Base-by-base conservation (phyloP, 2,329 filamentous ascomycete genomes). In the Calonectria pteridis region DNA sequence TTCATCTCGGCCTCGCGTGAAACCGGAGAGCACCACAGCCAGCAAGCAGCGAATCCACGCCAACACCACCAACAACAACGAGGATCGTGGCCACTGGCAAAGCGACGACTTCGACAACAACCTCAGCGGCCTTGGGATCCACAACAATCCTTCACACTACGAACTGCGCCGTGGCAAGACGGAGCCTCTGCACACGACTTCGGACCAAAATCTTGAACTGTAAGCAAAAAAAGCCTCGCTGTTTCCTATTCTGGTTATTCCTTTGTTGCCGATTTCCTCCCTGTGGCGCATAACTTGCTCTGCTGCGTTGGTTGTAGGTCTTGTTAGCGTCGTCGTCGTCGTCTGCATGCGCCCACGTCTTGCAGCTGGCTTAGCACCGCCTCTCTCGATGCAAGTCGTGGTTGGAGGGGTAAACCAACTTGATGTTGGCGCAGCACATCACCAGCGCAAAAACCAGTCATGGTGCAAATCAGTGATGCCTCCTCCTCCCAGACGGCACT, bases 81-180 rank as follows among this genome's bases (percentile, higher is more conserved):
- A 74, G 29, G 75, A 71, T 14, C 77, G 69, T 64, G 33, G 69
- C 11, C 74, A 74, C 69, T 76, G 77, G 66, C 77, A 80, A 37
- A 73, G 71, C 72, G 73, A 62, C 55, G 55, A 80, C n/a, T 77
- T 81, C 64, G 80, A 80, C 58, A 78, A 77, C 67, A 77, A 81
- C 51, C 77, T 83, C 59, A 79, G 81, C 77, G 79, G 78, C 29
- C 79, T 84, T 31, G 79, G 78, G 62, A 78, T 80, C 65, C 76
- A 76, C 67, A 77, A 80, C 77, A 77, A 74, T 37, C 79, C 82
- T 37, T 76, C 77, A 73, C 78, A 76, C 37, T 83, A 80, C 77
- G 82, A 83, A 67, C 78, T 83, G 55, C 80, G 81, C 50, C 73
- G 79, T 65, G 83, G 82, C 62, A 84, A 81, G 73, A 79, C 82